Evolutionary conservation across 1,284 basidiomycete genomes (phyloP), one percentile per base, ranked within the genome.

Genomic region (Pascua sp.): DNA sequence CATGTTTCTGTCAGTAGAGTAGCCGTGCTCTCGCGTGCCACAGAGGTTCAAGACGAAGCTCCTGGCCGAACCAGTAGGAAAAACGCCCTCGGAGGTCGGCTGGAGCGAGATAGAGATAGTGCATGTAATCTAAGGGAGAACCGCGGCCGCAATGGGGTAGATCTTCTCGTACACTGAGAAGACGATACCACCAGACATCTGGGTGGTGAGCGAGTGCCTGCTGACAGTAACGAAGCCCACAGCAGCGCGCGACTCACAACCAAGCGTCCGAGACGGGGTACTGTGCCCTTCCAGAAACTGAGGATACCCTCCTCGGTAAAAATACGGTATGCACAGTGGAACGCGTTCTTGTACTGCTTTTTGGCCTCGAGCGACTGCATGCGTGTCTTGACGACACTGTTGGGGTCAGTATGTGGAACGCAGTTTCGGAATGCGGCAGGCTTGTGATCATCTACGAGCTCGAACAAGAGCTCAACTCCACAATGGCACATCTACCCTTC

Each of bases 211-310:
- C 93, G 70, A 5, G 54, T 53, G 42, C 16, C 11, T 42, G 37
- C 36, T 47, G 11, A 32, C 3, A 32, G 4, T 7, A 32, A 32
- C 7, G 24, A 32, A 32, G 24, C 90, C 80, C 68, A 94, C 89
- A 32, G 24, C 24, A 32, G 24, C 3, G 24, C 24, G 24, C 24
- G 24, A 32, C 24, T 32, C 24, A 32, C 24, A 70, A 93, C 87
- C 46, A 98, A 76, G 38, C 94, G 82, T 11, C 85, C 85, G 42
- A 98, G 77, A 60, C 94, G 80, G 0, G 94, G 94, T 2, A 93
- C 95, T 7, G 95, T 92, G 1, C 95, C 95, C 18, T 90, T 90
- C 95, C 95, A 98, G 78, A 98, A 96, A 47, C 89, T 84, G 36
- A 85, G 68, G 13, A 94, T 62, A 9, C 93, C 93, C 71, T 96